Evolutionary conservation across 139 green algal genomes (phyloP), one percentile per base, ranked within the genome.

Genomic region (Gonium pectorale): DNA sequence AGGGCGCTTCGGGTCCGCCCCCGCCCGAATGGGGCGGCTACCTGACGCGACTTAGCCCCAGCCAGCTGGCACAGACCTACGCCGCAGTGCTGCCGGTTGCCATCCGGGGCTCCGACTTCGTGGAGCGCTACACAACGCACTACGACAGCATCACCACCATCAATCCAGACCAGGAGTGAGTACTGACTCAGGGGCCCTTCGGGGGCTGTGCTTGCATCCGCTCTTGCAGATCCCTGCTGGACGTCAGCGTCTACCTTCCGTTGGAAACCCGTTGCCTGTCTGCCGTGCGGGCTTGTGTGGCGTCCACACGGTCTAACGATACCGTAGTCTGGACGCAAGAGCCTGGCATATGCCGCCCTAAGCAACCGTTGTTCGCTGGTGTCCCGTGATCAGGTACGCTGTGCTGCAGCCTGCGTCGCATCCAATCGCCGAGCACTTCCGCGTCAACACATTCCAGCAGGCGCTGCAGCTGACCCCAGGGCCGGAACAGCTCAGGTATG

Each of bases 341-440:
- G n/a, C n/a, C n/a, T n/a, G n/a, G n/a, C n/a, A n/a, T n/a, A n/a
- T n/a, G n/a, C n/a, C n/a, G n/a, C n/a, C n/a, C n/a, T n/a, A n/a
- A n/a, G n/a, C n/a, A n/a, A n/a, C n/a, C n/a, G n/a, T n/a, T n/a
- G n/a, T n/a, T n/a, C n/a, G n/a, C n/a, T n/a, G n/a, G n/a, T n/a
- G n/a, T n/a, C n/a, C n/a, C n/a, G n/a, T n/a, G n/a, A n/a, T 26
- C 79, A 91, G 82, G 72, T 94, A 94, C 31, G 88, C 86, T 0
- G 86, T 99, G 66, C 89, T 80, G 4, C 78, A 72, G 35, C 83
- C 94, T 3, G 92, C 95, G 0, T 78, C 68, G 5, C 96, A 99
- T 82, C 95, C 96, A 6, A 86, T 99, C 5, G 31, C 89, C 51
- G 96, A 99, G 80, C 92, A 98, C 89, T 93, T 92, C 83, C 79